Base-by-base conservation (phyloP, 2,329 filamentous ascomycete species). In the Colletotrichum sidae region DNA sequence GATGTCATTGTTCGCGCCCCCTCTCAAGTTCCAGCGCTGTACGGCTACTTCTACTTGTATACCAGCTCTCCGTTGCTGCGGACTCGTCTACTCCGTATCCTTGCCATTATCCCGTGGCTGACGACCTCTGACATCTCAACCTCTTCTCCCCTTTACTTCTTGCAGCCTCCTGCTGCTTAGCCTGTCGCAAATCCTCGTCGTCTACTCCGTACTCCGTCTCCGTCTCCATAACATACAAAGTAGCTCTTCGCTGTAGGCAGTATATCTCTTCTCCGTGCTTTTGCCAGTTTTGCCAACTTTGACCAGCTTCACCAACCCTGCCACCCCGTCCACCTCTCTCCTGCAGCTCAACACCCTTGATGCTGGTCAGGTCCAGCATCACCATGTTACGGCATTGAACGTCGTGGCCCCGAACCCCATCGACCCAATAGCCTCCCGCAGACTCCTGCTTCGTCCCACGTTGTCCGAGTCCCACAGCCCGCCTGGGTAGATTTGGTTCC, bases 111-210 rank as follows among this genome's bases (percentile, higher is more conserved):
- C 25, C 25, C 25, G 25, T 25, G 25, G 25, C 25, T 25, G 25
- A 25, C 25, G 25, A 25, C 25, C 25, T 25, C 25, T 25, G 25
- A 25, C 38, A 41, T 13, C 38, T 41, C 34, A 41, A 42, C 45
- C 56, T 62, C 55, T 51, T 33, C 25, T 37, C 55, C 15, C 37
- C 42, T 59, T 42, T 51, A 53, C 45, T 39, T 65, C 50, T 57
- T 65, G 35, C 52, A 65, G 46, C 57, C 62, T 55, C 49, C 39
- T 62, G 62, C 62, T 56, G 62, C 52, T 51, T 45, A 61, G 41
- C 52, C 39, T 51, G 61, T 65, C 61, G 61, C 61, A 39, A 50
- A 65, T 60, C 56, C 56, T 65, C 58, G 59, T 61, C 54, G 15
- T 53, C 53, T 49, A 46, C 42, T 46, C 58, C 53, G 51, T 47